phyloP scores from a whole-genome alignment of 2,329 filamentous ascomycete genomes.

The Epichloe uncinata region DNA sequence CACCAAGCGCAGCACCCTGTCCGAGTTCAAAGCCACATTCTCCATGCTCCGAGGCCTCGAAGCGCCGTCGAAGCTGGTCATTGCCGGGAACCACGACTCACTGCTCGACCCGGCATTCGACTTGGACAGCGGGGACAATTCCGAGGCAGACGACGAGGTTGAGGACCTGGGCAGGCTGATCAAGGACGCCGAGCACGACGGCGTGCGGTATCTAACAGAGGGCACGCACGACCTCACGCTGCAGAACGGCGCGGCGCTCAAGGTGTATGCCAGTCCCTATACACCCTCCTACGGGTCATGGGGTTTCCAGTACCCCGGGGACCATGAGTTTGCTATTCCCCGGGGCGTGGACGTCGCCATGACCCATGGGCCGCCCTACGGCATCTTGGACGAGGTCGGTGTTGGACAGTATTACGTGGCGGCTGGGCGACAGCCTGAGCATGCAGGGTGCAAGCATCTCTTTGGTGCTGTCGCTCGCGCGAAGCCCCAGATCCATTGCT shows the following conservation, averaged over 20 bases:
- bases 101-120: slow-evolving; percentile 20
- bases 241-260: slow-evolving; percentile 33
- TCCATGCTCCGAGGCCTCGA: slow-evolving; percentile 26
- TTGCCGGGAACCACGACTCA: slow-evolving; percentile 43
- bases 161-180: slow-evolving; percentile 22
- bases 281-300: slow-evolving; percentile 33
- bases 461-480: slow-evolving; percentile 30
- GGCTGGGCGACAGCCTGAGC: slow-evolving; percentile 5
- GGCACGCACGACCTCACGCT: slow-evolving; percentile 35
- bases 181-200: slow-evolving; percentile 18
- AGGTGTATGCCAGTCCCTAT: slow-evolving; percentile 39
- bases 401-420: slow-evolving; percentile 1
- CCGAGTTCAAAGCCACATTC: slow-evolving; percentile 28
- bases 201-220: slow-evolving; percentile 33
- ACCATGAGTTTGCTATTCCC: slow-evolving; percentile 26
- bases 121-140: slow-evolving; percentile 10
- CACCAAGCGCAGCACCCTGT: slow-evolving; percentile 26
- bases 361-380: slow-evolving; percentile 41
- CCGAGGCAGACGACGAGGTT: slow-evolving; percentile 11
- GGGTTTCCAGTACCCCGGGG: slow-evolving; percentile 35
- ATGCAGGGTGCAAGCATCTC: slow-evolving; percentile 30
- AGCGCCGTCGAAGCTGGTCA: slow-evolving; percentile 38
- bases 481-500: slow-evolving; percentile 37
- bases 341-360: slow-evolving; percentile 31
- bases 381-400: slow-evolving; percentile 31